Evolutionary conservation across 352 stramenopile genomes (phyloP), one percentile per base, ranked within the genome.

Genomic region (Globisporangium acanthophoron): DNA sequence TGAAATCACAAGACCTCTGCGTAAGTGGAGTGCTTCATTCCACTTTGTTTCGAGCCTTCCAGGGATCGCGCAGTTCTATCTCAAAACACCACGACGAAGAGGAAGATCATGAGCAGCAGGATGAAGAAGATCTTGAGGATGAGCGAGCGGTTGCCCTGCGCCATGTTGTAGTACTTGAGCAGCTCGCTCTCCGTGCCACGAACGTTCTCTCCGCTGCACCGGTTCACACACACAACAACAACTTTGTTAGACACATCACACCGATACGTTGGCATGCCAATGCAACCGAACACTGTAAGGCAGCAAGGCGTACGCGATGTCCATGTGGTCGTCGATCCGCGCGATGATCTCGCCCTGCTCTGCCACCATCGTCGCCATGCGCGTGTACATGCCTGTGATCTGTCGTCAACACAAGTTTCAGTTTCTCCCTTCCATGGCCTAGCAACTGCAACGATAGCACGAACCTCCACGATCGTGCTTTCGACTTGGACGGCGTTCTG

Each of bases 81-180:
- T 48, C 56, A 66, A 52, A 69, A 77, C 40, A 75, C 77, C 39
- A 94, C 85, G 40, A 90, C 70, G 56, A 94, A 94, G 61, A 92
- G 75, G 66, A 91, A 91, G 57, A 92, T 92, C 61, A 92, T 74
- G 49, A 94, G 66, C 29, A 94, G 55, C 20, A 94, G 66, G 46
- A 94, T 67, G 65, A 91, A 56, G 60, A 94, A 94, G 65, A 94
- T 86, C 73, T 94, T 94, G 57, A 94, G 53, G 58, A 94, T 94
- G 48, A 94, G 69, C 54, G 81, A 83, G 5, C 84, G 84, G 56
- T 94, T 94, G 33, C 81, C 76, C 20, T 74, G 76, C 16, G 88
- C 76, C 78, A 91, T 92, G 58, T 86, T 90, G 66, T 88, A 94
- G 40, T 88, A 78, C 63, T 92, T 91, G 46, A 94, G 70, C 61